Base-by-base conservation (phyloP, 2,329 filamentous ascomycete species). In the Leptoxyphium fumago region DNA sequence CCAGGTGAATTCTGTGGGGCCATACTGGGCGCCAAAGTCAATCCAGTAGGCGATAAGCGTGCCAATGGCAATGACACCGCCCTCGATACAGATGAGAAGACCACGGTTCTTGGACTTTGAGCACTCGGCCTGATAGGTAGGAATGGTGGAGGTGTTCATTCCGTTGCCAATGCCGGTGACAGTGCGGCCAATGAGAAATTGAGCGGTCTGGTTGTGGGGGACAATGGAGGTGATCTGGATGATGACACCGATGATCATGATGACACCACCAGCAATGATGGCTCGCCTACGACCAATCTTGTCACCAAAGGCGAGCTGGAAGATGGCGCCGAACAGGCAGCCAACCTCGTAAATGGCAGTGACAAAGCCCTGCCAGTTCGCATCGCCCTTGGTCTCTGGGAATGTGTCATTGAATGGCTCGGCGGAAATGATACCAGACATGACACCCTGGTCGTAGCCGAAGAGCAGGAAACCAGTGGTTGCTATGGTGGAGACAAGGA, bases 401-500 rank as follows among this genome's bases (percentile, higher is more conserved):
- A 67, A 66, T 11, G 55, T 55, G 0, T 38, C 17, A 30, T 51
- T 44, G 50, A 66, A 67, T 17, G 55, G 52, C 15, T 53, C 53
- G 26, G 61, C 57, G 17, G 59, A 60, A 45, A 67, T 64, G 51
- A 67, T 66, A 46, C 62, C 62, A 45, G 54, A 56, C 62, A 65
- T 64, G 42, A 65, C 60, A 54, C 61, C 54, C 45, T 57, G 47
- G 21, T 50, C 47, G 29, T 43, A 44, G 10, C 51, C 52, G 45
- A 54, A 53, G n/a, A 55, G 67, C 26, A 78, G 57, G 63, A 79
- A 78, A 17, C 74, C 77, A 41, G 74, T 77, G 1, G 77, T 80
- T 3, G 77, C 75, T 21, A 81, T 70, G n/a, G 71, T 69, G 1
- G 78, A 78, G 40, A 82, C 69, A 34, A 70, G 64, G 48, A 78